phyloP scores from a whole-genome alignment of 768 basidiomycete genomes.

The Psilocybe subaeruginosa region DNA sequence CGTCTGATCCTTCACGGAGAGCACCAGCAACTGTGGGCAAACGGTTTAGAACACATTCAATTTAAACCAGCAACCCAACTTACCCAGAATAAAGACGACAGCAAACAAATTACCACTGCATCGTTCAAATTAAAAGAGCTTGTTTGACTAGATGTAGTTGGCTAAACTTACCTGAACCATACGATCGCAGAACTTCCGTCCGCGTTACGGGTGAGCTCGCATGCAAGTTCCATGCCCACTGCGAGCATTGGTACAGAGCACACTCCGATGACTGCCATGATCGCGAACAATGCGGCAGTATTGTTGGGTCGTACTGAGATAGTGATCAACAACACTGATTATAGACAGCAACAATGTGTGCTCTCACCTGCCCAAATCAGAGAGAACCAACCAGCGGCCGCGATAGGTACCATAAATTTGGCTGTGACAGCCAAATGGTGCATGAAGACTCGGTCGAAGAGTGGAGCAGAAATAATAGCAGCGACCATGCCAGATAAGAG shows the following conservation, averaged over 20 bases:
- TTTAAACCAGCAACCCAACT: constrained; percentile 16
- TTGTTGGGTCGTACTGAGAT: constrained; percentile 65
- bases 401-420: constrained; percentile 63
- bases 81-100: constrained; percentile 67
- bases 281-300: constrained; percentile 57
- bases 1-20: constrained; percentile 61
- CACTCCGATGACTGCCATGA: constrained; percentile 72
- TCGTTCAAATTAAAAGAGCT: constrained; percentile 5
- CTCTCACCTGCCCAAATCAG: constrained; percentile 77
- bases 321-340: background rate
- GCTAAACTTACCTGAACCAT: constrained; percentile 66
- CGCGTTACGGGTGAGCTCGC: constrained; percentile 79
- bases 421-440: constrained; percentile 63
- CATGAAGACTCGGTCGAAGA: constrained; percentile 85
- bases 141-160: background rate
- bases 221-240: constrained; percentile 75
- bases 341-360: constrained; percentile 18
- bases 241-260: constrained; percentile 73
- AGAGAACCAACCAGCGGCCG: constrained; percentile 68
- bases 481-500: constrained; percentile 73
- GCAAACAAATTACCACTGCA: constrained; percentile 66
- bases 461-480: constrained; percentile 68
- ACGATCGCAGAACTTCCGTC: constrained; percentile 76
- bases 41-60: background rate
- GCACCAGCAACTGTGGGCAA: constrained; percentile 58